Base-by-base conservation (phyloP, 2,329 filamentous ascomycete species). In the Penicillium sp. region DNA sequence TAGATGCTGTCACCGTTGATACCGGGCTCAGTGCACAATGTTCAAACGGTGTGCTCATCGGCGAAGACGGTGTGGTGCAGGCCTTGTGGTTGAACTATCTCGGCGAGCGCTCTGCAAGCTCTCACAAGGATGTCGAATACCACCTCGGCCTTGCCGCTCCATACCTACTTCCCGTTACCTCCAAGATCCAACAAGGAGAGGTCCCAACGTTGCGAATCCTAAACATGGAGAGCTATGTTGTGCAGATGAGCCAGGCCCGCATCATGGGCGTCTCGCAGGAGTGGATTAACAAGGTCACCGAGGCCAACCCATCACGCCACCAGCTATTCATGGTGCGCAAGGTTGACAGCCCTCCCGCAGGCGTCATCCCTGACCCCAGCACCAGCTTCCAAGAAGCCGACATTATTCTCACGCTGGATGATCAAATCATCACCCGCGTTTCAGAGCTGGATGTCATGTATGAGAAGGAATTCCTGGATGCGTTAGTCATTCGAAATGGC, bases 271-370 rank as follows among this genome's bases (percentile, higher is more conserved):
- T 97, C 1, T 91, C 90, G 0, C 93, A 97, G 68, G 89, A 96
- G 61, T 97, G 93, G 94, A 96, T 99, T 68, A 83, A 90, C 66
- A 89, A 91, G 75, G 93, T 97, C 2, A 88, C 94, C 53, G 82
- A 87, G 64, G 91, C 91, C 61, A 97, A 99, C 74, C 89, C 91
- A 39, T 88, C 94, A 50, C 90, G 92, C 57, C 94, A 99, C 72
- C 94, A 99, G 77, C 85, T 99, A 38, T 99, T 99, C 80, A 97
- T 99, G 90, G 91, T 99, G 31, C 89, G 91, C 68, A 99, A 99
- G 78, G 88, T 96, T 60, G 81, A 89, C 66, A 87, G 86, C 45
- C 84, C 84, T 23, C 83, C 79, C 1, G 71, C 77, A 6, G 71
- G 70, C 13, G 71, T 75, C 73, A 67, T 68, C 8, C 69, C 73